Evolutionary conservation across 768 basidiomycete species (phyloP), one percentile per base, ranked within the genome.

Genomic region (Suillus ampliporus): DNA sequence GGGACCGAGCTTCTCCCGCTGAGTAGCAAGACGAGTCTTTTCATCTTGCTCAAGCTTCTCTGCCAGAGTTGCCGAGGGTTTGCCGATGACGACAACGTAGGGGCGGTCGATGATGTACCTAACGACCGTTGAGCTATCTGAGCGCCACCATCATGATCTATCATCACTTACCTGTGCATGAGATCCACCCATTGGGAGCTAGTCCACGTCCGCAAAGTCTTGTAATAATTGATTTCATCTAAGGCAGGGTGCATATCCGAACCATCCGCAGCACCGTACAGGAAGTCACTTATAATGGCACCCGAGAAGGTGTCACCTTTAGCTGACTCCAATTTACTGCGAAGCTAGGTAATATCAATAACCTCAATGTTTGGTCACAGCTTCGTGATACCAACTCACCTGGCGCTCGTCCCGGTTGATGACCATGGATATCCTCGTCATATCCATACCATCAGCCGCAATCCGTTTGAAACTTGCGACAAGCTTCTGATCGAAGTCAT

Each of bases 321-420:
- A 6, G 87, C 81, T 28, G 90, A 90, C 76, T 97, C 95, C 19
- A 96, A 76, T 74, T 84, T 89, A 76, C 92, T 94, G 62, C 90
- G 90, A 26, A 96, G 79, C 92, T 95, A 64, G 19, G 46, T 40
- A 61, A 31, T 9, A 54, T 13, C 8, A 54, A 57, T 71, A 13
- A 64, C 50, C 4, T 61, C 57, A 44, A 31, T 38, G 11, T 50
- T 26, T 14, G 54, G 40, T 34, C 13, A 57, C 10, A 14, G 3
- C 31, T 43, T 57, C 10, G 9, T 19, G 5, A 37, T 35, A 28
- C 31, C 17, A 17, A 67, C 74, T 57, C 64, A 91, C 89, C 82
- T 95, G 94, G 60, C 95, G 88, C 76, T 94, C 91, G 68, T 97
- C 94, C 57, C 95, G 82, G 66, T 89, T 86, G 51, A 99, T 86